phyloP scores from a whole-genome alignment of 768 basidiomycete genomes.

The Rubroboletus satanas region DNA sequence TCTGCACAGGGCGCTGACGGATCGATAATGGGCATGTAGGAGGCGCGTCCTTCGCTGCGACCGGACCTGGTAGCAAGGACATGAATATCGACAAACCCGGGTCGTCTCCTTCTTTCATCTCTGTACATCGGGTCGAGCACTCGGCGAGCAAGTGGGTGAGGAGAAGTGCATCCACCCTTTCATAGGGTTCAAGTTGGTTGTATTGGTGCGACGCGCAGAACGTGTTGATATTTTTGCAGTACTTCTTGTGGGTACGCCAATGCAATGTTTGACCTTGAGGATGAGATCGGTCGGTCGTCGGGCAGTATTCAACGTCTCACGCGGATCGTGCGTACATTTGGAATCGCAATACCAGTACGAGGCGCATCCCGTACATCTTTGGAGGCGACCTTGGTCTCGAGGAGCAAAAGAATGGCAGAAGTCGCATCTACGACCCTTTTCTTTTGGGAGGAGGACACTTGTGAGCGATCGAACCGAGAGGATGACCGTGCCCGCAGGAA shows the following conservation, averaged over 20 bases:
- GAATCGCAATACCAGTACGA: slow-evolving; percentile 71
- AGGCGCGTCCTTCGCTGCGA: slow-evolving; percentile 15
- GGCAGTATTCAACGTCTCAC: slow-evolving; percentile 1
- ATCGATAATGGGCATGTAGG: slow-evolving; percentile 34
- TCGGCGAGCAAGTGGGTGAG: slow-evolving; percentile 60
- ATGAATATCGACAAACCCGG: slow-evolving; percentile 36
- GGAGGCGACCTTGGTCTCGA: slow-evolving; percentile 34
- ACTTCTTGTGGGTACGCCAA: slow-evolving; percentile 63
- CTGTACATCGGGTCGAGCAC: slow-evolving; percentile 12
- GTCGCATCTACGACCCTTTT: slow-evolving; percentile 69
- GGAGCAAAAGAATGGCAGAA: slow-evolving; percentile 45
- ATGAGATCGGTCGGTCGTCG: slow-evolving; percentile 8
- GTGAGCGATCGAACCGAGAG: slow-evolving; percentile 44
- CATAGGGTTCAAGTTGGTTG: slow-evolving; percentile 47
- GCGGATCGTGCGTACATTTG: slow-evolving; percentile 45
- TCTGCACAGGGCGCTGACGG: slow-evolving; percentile 22
- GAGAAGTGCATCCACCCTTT: slow-evolving; percentile 58
- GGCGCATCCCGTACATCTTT: slow-evolving; percentile 61
- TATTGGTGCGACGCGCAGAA: slow-evolving; percentile 46
- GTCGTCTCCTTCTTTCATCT: slow-evolving; percentile 13
- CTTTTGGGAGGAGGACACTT: slow-evolving; percentile 46
- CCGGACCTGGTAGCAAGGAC: slow-evolving; percentile 45
- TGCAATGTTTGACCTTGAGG: slow-evolving; percentile 60
- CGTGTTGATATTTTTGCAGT: slow-evolving; percentile 58
- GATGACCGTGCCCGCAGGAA: slow-evolving; percentile 48